Evolutionary conservation across 805 yeast species (phyloP), one percentile per base, ranked within the genome.

Genomic region (Lipomyces sp.): DNA sequence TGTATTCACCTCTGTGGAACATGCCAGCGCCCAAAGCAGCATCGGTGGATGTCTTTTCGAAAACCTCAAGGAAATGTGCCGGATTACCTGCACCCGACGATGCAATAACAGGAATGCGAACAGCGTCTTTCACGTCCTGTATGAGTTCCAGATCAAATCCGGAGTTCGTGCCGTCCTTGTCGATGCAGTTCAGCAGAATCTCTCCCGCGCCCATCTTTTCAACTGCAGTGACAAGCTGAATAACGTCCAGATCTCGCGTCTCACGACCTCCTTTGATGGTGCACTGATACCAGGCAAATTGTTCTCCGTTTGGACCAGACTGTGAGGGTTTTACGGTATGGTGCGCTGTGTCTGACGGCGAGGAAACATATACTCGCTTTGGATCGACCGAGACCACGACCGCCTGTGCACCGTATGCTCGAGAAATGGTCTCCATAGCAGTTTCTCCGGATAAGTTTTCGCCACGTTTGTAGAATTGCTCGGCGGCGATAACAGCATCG

Each of bases 361-460:
- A 70, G 5, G 62, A n/a, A 2, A 91, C 83, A 63, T 87, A 93
- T 21, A 78, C 84, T 57, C 96, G 77, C 63, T 86, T 93, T 33
- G 99, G 98, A 68, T 93, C 99, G n/a, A 93, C 95, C 0, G 97
- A 90, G 13, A 93, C 90, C 4, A 93, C 98, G 5, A 93, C 99
- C 0, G 98, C 98, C 70, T 93, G 99, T 19, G 80, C 84, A 49
- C 99, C 99, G 68, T 91, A 93, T 0, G 95, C 86, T 36, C 78
- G 77, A 1, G 97, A 87, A 24, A 93, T 93, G 0, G 95, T 84
- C 70, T 93, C 99, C 59, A 93, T 91, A 22, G 98, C 96, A 0
- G 95, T 76, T 1, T 71, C 75, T 0, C 98, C 98, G 39, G 78
- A 76, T 40, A 83, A 81, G 31, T 65, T 68, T 23, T 71, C 68